These are phyloP conservation scores for Pleodorina starrii DNA, from an alignment of 139 green algal species.

Conservation along the genomic window DNA sequence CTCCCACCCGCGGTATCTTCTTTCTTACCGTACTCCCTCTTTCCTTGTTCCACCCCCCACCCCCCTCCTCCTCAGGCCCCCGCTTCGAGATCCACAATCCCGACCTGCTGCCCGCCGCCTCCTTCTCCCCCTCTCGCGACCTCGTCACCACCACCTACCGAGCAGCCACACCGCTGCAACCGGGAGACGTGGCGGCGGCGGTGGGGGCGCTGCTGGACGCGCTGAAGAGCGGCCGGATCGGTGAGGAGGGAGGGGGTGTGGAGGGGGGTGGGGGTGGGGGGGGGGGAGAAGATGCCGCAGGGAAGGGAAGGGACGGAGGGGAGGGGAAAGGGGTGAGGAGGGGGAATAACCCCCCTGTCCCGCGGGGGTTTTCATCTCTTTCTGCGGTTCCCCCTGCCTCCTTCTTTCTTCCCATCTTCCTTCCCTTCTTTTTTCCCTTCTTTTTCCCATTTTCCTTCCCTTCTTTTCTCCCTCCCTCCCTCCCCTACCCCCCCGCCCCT, in stretches of 20 bases:
- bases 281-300: not conserved
- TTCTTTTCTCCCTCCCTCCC: too few relatives aligned
- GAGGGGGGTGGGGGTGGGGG: not conserved
- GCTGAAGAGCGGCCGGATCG: not conserved
- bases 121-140: not conserved
- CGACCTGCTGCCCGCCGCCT: not conserved
- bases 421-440: too few relatives aligned
- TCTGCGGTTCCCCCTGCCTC: too few relatives aligned
- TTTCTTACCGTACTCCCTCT: too few relatives aligned
- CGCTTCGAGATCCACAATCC: conserved; percentile 7
- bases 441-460: too few relatives aligned
- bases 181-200: not conserved
- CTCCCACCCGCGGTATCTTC: too few relatives aligned
- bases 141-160: conserved; percentile 11
- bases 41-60: not conserved
- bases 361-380: too few relatives aligned
- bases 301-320: not conserved
- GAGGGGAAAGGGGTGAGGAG: not conserved
- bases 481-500: too few relatives aligned
- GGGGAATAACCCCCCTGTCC: too few relatives aligned
- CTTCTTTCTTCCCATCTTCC: too few relatives aligned
- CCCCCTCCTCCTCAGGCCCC: not conserved
- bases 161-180: not conserved
- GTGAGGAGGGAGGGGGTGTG: not conserved
- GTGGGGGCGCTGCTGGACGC: conserved; percentile 21